Base-by-base conservation (phyloP, 108 stramenopile species). In the Cyclotella atomus region DNA sequence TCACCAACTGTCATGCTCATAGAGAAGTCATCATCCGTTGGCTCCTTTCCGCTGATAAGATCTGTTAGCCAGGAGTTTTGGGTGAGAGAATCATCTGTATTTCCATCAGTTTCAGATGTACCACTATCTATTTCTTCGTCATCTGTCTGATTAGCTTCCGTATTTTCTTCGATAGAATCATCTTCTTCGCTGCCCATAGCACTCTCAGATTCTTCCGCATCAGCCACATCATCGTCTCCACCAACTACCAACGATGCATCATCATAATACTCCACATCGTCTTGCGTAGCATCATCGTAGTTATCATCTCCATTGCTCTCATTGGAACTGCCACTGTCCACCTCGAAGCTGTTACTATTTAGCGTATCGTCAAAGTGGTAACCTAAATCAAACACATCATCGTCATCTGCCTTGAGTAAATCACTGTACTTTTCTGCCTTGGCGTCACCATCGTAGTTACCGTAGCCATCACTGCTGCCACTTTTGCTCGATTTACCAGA, bases 21-120 rank as follows among this genome's bases (percentile, higher is more conserved):
- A 12, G 7, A 9, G 38, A 12, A 7, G 38, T 56, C 27, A 56
- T 29, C 55, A 15, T 30, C 25, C 6, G 29, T 56, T 17, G 55
- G 17, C 5, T 28, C 25, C 5, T 50, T 21, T 20, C 20, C 49
- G 16, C 5, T 7, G 16, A 29, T 56, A 5, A 56, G 28, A 28
- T 56, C 55, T 5, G 25, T 28, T 29, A 56, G 29, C 55, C 55
- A 56, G 5, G 55, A 56, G 17, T 56, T 56, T 28, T 61, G 60
- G 41, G 23, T 41, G n/a, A 61, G 60, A 41, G 36, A 61, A 61
- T 36, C 36, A 61, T 61, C 60, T 15, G 16, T 21, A 7, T 50
- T n/a, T 12, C 12, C 9, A 41, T 41, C 6, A 41, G 38, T 41
- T 41, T 6, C 12, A 9, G 38, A 41, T 41, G 38, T 12, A 41